Base-by-base conservation (phyloP, 2,329 filamentous ascomycete species). In the Calonectria multiphialidica region DNA sequence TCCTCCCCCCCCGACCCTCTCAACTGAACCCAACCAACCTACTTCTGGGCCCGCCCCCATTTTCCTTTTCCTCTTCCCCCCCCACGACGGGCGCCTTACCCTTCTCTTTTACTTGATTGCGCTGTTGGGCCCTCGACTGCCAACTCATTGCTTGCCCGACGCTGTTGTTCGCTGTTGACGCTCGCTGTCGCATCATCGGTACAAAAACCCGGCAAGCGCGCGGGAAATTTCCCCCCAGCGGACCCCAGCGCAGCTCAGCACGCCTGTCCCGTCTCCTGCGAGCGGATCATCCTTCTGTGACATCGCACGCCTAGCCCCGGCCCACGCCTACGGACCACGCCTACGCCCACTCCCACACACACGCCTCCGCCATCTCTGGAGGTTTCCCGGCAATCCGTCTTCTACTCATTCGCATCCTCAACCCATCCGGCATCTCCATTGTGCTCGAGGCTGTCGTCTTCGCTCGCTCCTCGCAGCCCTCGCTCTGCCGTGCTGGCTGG, bases 321-420 rank as follows among this genome's bases (percentile, higher is more conserved):
- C 21, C 49, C 49, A 53, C 25, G 33, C 53, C 42, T 33, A 61
- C 21, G 49, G 57, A 59, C 61, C 74, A 71, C 73, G 70, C 74
- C 76, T 76, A 74, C 71, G 73, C 74, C 77, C 69, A 71, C 63
- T 71, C 69, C 57, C 69, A 28, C 69, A 72, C 70, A 53, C 70
- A 69, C 70, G 65, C 70, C 75, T 73, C 78, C 77, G 75, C 77
- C 76, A 75, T 77, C 77, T 79, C 75, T 76, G 59, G 72, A 47
- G 45, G 45, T 73, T 72, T 45, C 68, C 72, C 66, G 74, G 71
- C 71, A 75, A 73, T 77, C 77, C 67, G 69, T 61, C 63, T 59
- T 66, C 45, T 44, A 25, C 66, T 45, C 53, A 68, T 68, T 68
- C 65, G 53, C 70, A 72, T 69, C 62, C 62, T 45, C 61, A 37